Evolutionary conservation across 768 basidiomycete species (phyloP), one percentile per base, ranked within the genome.

Genomic region (Leccinellum luteum): DNA sequence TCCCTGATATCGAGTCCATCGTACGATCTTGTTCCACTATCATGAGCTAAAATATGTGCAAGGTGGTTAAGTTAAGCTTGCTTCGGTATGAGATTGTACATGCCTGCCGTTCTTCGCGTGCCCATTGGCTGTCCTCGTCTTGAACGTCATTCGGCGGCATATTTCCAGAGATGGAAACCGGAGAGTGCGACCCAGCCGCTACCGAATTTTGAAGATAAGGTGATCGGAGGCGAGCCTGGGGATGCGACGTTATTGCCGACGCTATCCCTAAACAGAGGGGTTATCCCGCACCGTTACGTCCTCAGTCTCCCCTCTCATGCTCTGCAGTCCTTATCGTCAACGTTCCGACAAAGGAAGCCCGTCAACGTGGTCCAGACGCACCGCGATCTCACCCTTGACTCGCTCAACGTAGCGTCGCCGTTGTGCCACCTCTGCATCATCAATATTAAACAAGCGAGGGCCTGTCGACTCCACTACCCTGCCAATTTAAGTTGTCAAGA

Each of bases 401-500:
- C 84, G 80, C 28, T 77, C 75, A 2, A 98, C 89, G 66, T 96
- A 96, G 56, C 78, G 81, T 56, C 91, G 79, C 59, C 95, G 80
- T 55, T 84, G 79, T 54, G 79, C 76, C 10, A 98, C 90, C 66
- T 98, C 94, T 25, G 74, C 69, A 52, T 90, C 86, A 44, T 86
- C 83, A 47, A 98, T 79, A 7, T 93, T 91, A 70, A 95, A 95
- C 74, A 86, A 77, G 14, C 91, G 82, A 25, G 92, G 87, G 34
- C 91, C 94, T 1, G 86, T 89, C 12, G 85, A 82, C 68, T 96
- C 95, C 1, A 97, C 91, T 43, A 94, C 90, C 70, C 92, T 94
- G 65, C 35, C 54, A 51, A 56, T 55, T 41, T 57, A 59, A 56
- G 41, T n/a, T 6, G 51, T 58, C 50, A 59, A 23, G 23, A 54